Percentiles rank a stretch among this genome's conserved stretches.
phyloP scores from a whole-genome alignment of 1,284 basidiomycete species.

The Xerocomus nothofagi region DNA sequence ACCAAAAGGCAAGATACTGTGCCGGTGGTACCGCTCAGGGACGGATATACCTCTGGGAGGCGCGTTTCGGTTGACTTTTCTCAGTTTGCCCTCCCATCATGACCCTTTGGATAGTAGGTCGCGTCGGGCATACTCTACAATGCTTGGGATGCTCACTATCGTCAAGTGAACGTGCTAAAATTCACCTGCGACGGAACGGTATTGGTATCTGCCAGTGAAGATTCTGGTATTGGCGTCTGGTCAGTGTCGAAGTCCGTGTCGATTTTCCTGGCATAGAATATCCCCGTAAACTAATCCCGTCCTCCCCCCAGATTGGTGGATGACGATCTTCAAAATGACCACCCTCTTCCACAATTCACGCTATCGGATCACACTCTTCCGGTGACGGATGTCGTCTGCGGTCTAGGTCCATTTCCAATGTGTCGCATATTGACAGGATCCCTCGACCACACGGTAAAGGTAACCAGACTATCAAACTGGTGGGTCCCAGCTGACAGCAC shows the following conservation, averaged over 20 bases:
- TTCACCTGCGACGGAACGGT: slow-evolving; percentile 83
- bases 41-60: slow-evolving; percentile 95
- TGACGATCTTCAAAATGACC: slow-evolving; percentile 65
- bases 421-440: slow-evolving; percentile 82
- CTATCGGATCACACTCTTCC: slow-evolving; percentile 92
- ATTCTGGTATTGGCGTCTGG: slow-evolving; percentile 89
- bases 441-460: slow-evolving; percentile 91
- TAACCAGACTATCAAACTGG: slow-evolving; percentile 32
- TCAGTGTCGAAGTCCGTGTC: slow-evolving; percentile 74
- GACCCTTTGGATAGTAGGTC: slow-evolving; percentile 52
- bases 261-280: slow-evolving; percentile 15
- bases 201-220: slow-evolving; percentile 85
- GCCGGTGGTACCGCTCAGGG: slow-evolving; percentile 89
- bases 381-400: slow-evolving; percentile 80
- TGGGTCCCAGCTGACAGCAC: slow-evolving; percentile 5
- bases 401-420: slow-evolving; percentile 76
- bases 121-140: slow-evolving; percentile 87
- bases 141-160: slow-evolving; percentile 95
- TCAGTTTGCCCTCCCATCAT: slow-evolving; percentile 6
- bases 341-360: slow-evolving; percentile 75
- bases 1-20: slow-evolving; percentile 72
- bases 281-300: slow-evolving; percentile 5
- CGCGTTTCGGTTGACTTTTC: slow-evolving; percentile 8
- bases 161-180: slow-evolving; percentile 76
- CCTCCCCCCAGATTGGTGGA: slow-evolving; percentile 60